Evolutionary conservation across 2,329 filamentous ascomycete species (phyloP), one percentile per base, ranked within the genome.

Genomic region (Sporothrix brasiliensis): DNA sequence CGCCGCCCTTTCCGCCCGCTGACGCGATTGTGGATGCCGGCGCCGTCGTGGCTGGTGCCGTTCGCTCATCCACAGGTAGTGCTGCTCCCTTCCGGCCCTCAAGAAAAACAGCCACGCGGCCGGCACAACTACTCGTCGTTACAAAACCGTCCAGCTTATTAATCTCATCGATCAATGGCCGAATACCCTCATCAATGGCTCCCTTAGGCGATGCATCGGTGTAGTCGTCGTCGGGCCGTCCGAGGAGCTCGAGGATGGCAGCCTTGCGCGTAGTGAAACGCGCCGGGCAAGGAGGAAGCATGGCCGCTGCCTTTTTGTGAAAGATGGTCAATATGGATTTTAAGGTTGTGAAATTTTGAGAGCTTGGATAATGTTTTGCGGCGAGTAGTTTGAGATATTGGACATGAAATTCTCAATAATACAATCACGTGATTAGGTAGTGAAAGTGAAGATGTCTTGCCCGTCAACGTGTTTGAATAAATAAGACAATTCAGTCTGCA

Each of bases 101-200:
- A 0, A 96, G 83, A 77, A 96, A 98, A 4, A 97, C 91, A 74
- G 91, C 94, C 61, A 96, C 87, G 68, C 94, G 85, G 0, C 94
- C 94, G 2, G 93, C 92, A 78, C 94, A 98, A 79, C 93, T 97
- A 80, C 93, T 97, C 2, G 94, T 97, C 1, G 94, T 97, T 47
- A 96, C 93, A 53, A 94, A 86, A 1, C 92, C 93, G 1, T 89
- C 86, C 6, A 90, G 77, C 1, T 76, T 78, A 79, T 98, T 98
- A 78, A 98, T 90, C 74, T 91, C 88, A 67, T 86, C 84, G 72
- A 98, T 93, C 69, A 97, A 83, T 27, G 89, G 85, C 61, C 90
- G 86, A 74, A 98, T 93, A 0, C 89, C 91, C 63, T 83, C 87
- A 78, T 98, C 94, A 24, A 98, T 87, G 0, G 89, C 91, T 19